phyloP scores from a whole-genome alignment of 257 asterid species.

The Solanum stenotomum region DNA sequence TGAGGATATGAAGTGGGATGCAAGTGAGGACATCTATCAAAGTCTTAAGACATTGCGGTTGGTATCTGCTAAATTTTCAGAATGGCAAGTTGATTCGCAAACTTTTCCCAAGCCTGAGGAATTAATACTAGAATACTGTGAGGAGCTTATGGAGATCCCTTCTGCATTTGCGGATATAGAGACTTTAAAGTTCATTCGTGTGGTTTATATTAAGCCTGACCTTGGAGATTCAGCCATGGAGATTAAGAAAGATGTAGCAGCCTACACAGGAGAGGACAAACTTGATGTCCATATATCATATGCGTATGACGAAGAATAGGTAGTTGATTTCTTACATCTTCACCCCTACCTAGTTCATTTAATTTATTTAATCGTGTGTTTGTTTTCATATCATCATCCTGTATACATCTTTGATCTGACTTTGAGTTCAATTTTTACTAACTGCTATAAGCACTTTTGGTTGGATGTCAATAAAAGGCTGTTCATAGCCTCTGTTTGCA shows the following conservation, averaged over 20 bases:
- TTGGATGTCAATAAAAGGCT: too few relatives aligned
- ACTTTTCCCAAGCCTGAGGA: background rate
- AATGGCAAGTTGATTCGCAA: background rate
- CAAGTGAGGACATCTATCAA: background rate
- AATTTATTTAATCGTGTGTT: too few relatives aligned
- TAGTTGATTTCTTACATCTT: too few relatives aligned
- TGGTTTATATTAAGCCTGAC: accelerated
- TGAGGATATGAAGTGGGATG: background rate
- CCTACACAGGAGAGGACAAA: background rate
- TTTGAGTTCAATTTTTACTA: too few relatives aligned
- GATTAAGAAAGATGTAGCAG: background rate
- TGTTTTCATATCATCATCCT: too few relatives aligned
- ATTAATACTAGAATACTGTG: background rate
- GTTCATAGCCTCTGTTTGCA: too few relatives aligned
- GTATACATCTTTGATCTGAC: too few relatives aligned
- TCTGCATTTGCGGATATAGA: background rate
- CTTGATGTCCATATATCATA: background rate
- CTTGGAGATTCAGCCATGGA: too few relatives aligned
- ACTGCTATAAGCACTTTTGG: too few relatives aligned
- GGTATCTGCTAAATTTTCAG: accelerated
- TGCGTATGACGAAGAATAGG: too few relatives aligned
- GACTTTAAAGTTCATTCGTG: background rate
- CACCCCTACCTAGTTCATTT: too few relatives aligned
- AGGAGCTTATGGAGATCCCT: background rate
- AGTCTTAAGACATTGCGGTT: background rate